Evolutionary conservation across 352 stramenopile genomes (phyloP).

Genomic region (Pythium brachiatum): DNA sequence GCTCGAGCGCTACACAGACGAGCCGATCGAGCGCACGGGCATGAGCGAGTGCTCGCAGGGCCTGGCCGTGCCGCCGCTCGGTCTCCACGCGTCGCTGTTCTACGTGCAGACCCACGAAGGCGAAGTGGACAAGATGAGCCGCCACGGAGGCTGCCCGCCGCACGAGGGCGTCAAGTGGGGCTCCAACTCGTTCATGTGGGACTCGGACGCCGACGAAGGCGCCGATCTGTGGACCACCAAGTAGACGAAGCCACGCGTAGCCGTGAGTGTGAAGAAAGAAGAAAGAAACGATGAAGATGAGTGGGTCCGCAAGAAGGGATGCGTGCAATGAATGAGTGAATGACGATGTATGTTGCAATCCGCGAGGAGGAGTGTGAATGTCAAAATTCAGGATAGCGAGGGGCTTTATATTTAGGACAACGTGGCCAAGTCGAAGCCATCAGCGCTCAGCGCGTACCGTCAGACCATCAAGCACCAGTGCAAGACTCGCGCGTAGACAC

Average conservation of each 20-base stretch:
- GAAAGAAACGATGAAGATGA: background rate
- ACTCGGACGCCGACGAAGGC: constrained; percentile 79
- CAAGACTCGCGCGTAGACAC: background rate
- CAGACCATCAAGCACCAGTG: background rate
- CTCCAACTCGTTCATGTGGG: constrained; percentile 87
- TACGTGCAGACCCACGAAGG: constrained; percentile 82
- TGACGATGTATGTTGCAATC: constrained; percentile 1
- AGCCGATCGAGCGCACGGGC: constrained; percentile 63
- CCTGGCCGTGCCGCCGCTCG: constrained; percentile 64
- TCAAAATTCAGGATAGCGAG: background rate
- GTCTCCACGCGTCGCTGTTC: constrained; percentile 78
- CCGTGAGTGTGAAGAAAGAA: background rate
- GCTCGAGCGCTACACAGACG: constrained; percentile 64
- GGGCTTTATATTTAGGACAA: constrained; percentile 1
- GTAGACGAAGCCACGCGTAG: constrained; percentile 25
- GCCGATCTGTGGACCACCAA: constrained; percentile 79
- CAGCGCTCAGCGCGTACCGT: too few species aligned
- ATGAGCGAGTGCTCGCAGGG: constrained; percentile 82
- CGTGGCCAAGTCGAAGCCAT: too few species aligned
- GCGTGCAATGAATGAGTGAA: background rate
- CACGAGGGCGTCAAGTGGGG: constrained; percentile 86
- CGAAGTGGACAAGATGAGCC: constrained; percentile 72
- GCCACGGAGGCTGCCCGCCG: constrained; percentile 80
- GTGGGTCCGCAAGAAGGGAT: background rate
- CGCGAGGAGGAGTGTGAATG: background rate